Evolutionary conservation across 2,329 filamentous ascomycete genomes (phyloP).

Genomic region (Tolypocladium endophyticum): DNA sequence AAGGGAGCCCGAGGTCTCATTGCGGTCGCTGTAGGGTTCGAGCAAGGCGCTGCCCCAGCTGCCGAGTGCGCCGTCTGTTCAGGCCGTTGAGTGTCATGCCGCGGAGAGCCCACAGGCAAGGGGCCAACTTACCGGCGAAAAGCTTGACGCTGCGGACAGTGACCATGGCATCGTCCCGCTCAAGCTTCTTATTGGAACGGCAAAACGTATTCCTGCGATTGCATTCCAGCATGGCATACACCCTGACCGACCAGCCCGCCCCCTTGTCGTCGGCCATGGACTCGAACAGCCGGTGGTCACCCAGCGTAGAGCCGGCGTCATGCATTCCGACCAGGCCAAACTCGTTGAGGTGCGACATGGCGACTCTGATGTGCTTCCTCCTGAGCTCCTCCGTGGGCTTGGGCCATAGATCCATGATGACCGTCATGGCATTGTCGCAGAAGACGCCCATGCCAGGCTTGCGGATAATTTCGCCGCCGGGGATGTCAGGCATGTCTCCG

Average conservation of each 20-base stretch:
- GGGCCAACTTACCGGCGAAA: constrained; percentile 45
- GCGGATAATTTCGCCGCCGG: constrained; percentile 53
- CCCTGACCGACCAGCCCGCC: constrained; percentile 48
- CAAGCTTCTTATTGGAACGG: constrained; percentile 32
- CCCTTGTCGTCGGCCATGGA: constrained; percentile 30
- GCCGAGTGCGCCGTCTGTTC: constrained; percentile 54
- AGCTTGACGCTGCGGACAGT: constrained; percentile 56
- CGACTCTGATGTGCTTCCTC: constrained; percentile 40
- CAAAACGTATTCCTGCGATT: constrained; percentile 54
- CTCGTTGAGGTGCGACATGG: constrained; percentile 52
- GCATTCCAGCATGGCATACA: constrained; percentile 62
- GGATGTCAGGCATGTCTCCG: constrained; percentile 36
- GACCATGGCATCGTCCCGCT: constrained; percentile 36
- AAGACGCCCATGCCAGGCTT: constrained; percentile 57
- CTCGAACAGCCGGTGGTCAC: constrained; percentile 42
- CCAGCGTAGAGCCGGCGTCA: constrained; percentile 52
- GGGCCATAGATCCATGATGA: constrained; percentile 47
- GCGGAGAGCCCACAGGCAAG: too few species aligned
- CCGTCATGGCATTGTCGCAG: constrained; percentile 63
- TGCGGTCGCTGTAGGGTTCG: constrained; percentile 58
- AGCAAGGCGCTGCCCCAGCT: constrained; percentile 64
- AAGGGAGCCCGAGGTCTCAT: constrained; percentile 50
- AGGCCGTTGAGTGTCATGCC: background rate
- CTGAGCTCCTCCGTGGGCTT: constrained; percentile 43
- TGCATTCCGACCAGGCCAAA: constrained; percentile 60